A percentile compares a stretch with the other conserved stretches of the same genome.
Conservation (phyloP, 1,284 basidiomycete species). For the Phellopilus nigrolimitatus region DNA sequence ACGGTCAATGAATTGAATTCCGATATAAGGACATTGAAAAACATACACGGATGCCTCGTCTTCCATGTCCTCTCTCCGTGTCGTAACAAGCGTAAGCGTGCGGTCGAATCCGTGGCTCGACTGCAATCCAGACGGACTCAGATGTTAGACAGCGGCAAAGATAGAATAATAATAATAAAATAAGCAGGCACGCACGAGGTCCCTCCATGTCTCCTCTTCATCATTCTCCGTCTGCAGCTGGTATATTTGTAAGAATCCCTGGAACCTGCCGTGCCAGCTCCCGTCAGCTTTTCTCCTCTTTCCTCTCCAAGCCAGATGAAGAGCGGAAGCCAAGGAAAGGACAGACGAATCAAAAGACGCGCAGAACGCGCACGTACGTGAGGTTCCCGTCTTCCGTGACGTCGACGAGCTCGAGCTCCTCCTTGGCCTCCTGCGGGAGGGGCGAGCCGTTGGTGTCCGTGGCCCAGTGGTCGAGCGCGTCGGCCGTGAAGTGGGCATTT, state of each 20-base stretch:
- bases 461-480: slow-evolving; percentile 69
- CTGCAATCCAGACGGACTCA: slow-evolving; percentile 37
- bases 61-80: slow-evolving; percentile 48
- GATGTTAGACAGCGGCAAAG: slow-evolving; percentile 5
- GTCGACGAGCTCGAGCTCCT: slow-evolving; percentile 74
- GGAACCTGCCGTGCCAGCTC: slow-evolving; percentile 43
- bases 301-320: too few species aligned
- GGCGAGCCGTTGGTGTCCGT: slow-evolving; percentile 71
- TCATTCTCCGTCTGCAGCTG: slow-evolving; percentile 77
- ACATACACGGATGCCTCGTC: slow-evolving; percentile 10
- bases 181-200: slow-evolving; percentile 47
- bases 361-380: slow-evolving; percentile 47
- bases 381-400: slow-evolving; percentile 65
- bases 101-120: slow-evolving; percentile 72
- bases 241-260: slow-evolving; percentile 76
- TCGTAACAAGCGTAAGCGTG: slow-evolving; percentile 52
- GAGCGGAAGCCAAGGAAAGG: too few species aligned
- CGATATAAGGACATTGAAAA: background rate
- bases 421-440: slow-evolving; percentile 68
- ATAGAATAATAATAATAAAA: too few species aligned
- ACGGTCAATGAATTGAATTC: background rate
- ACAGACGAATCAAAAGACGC: slow-evolving; percentile 2
- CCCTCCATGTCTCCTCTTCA: slow-evolving; percentile 77
- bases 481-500: slow-evolving; percentile 49
- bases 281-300: background rate